phyloP scores from a whole-genome alignment of 2,329 filamentous ascomycete species.

The Clarireedia monteithiana region DNA sequence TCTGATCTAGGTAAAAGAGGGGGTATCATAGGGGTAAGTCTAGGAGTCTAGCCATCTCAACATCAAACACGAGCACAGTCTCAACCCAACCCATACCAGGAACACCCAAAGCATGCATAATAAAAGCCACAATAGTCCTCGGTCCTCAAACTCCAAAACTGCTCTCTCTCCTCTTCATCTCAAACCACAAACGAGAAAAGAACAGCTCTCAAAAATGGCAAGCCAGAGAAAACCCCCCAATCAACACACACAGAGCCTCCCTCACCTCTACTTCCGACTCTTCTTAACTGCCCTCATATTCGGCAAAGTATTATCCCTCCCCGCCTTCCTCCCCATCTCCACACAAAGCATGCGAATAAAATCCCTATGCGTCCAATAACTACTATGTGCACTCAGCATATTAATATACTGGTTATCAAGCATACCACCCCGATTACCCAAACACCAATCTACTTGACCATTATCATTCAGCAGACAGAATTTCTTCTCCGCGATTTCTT shows the following conservation, averaged over 20 bases:
- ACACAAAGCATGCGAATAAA: constrained; percentile 86
- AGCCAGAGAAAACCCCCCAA: neutral
- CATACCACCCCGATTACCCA: constrained; percentile 76
- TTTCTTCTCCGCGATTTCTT: constrained; percentile 86
- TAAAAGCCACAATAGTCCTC: too few relatives aligned
- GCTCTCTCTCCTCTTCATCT: too few relatives aligned
- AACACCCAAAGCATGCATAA: too few relatives aligned
- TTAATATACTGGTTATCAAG: constrained; percentile 94
- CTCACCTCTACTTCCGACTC: constrained; percentile 14
- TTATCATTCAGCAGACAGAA: constrained; percentile 90
- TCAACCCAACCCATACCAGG: too few relatives aligned
- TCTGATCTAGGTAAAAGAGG: neutral
- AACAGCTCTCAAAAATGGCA: neutral
- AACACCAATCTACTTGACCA: constrained; percentile 86
- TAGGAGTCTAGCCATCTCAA: too few relatives aligned
- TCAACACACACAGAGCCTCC: neutral
- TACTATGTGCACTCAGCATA: constrained; percentile 92
- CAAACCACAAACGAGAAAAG: neutral
- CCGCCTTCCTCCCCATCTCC: constrained; percentile 71
- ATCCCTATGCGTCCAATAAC: constrained; percentile 83
- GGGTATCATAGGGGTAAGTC: too few relatives aligned
- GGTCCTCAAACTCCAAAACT: too few relatives aligned
- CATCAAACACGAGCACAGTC: too few relatives aligned
- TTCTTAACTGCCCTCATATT: constrained; percentile 52
- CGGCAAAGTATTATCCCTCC: constrained; percentile 51